A percentile compares a stretch with the other conserved stretches of the same genome.
Conservation (phyloP, 2,329 filamentous ascomycete species). For the Botrytis fabae region DNA sequence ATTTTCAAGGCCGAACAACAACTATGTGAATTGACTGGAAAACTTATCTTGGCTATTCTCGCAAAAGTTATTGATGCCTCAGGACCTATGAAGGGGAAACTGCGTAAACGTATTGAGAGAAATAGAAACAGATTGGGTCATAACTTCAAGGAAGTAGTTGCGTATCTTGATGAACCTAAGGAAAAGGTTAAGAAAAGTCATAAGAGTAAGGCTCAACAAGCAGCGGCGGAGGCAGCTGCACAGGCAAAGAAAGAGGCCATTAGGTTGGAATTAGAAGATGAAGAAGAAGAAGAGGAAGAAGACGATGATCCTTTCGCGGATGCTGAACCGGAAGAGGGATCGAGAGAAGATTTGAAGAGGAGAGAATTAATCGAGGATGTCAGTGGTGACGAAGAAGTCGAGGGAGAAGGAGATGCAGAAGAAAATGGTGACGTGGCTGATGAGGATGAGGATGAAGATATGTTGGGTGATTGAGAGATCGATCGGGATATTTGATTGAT, state of each 20-base stretch:
- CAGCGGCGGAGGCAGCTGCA: constrained; percentile 42
- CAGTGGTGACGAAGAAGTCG: constrained; percentile 45
- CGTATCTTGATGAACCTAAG: constrained; percentile 73
- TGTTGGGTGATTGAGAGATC: constrained; percentile 45
- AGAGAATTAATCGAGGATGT: constrained; percentile 55
- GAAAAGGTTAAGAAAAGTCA: constrained; percentile 45
- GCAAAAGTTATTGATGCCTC: constrained; percentile 71
- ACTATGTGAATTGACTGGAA: constrained; percentile 81
- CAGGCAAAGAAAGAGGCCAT: constrained; percentile 47
- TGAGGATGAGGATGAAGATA: constrained; percentile 42
- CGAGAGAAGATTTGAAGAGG: constrained; percentile 56
- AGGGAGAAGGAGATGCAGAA: constrained; percentile 41
- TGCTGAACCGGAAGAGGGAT: constrained; percentile 58
- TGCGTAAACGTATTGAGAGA: constrained; percentile 70
- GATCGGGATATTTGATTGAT: neutral
- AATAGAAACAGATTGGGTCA: constrained; percentile 79
- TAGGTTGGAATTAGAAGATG: constrained; percentile 37
- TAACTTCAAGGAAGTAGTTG: constrained; percentile 83
- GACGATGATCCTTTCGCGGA: constrained; percentile 48
- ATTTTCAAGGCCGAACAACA: constrained; percentile 79
- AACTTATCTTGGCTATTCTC: constrained; percentile 77
- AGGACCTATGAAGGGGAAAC: constrained; percentile 59
- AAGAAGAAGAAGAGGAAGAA: constrained; percentile 31
- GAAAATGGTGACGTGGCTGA: constrained; percentile 39
- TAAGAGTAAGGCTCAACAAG: constrained; percentile 46